phyloP scores from a whole-genome alignment of 441 rosid genomes.

The Adansonia madagascariensis region DNA sequence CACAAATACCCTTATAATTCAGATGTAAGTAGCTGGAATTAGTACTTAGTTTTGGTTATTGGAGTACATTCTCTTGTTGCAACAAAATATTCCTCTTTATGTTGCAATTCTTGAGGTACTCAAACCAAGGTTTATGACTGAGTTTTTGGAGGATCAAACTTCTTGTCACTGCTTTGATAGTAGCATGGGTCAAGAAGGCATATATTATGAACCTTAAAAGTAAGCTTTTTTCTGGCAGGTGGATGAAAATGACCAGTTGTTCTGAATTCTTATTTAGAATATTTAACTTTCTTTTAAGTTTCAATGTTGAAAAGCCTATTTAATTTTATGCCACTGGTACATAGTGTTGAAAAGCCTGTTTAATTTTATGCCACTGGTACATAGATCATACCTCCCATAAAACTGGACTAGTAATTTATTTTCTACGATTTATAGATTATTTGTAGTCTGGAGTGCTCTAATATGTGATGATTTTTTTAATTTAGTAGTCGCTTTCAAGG shows the following conservation, averaged over 20 bases:
- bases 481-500: neutral
- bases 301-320: conserved; percentile 2
- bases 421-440: neutral
- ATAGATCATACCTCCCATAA: neutral
- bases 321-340: neutral
- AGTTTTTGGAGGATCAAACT: conserved; percentile 23
- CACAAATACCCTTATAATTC: neutral
- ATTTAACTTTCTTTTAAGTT: neutral
- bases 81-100: conserved; percentile 1
- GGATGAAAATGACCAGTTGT: neutral
- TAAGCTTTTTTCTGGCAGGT: conserved; percentile 9
- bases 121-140: conserved; percentile 13
- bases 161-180: conserved; percentile 19
- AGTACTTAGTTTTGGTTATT: conserved; percentile 7
- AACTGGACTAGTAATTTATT: conserved; percentile 7
- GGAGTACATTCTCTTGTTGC: conserved; percentile 23
- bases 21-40: neutral
- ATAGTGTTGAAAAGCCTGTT: neutral
- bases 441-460: too few relatives aligned
- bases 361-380: neutral
- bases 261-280: neutral
- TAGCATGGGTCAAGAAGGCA: conserved; percentile 19
- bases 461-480: neutral
- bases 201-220: conserved; percentile 14
- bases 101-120: conserved; percentile 5